A percentile compares a stretch with the other conserved stretches of the same genome.
phyloP scores from a whole-genome alignment of 345 rosid genomes.

The Pugionium dolabratum region DNA sequence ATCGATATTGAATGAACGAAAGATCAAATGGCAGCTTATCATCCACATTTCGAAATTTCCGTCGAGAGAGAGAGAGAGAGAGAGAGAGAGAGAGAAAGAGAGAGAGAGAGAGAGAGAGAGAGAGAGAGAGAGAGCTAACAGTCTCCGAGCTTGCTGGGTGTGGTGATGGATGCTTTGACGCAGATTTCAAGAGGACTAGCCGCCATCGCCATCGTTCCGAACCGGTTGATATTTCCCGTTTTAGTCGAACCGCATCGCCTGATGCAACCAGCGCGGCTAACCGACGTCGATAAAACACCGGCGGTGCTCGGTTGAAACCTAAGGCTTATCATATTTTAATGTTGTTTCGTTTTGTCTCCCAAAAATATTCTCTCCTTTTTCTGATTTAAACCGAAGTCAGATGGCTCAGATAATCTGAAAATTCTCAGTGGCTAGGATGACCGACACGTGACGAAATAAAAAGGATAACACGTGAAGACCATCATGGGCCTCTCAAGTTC shows the following conservation, averaged over 20 bases:
- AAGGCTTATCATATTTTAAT: constrained; percentile 51
- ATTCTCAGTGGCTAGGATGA: constrained; percentile 25
- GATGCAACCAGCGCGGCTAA: constrained; percentile 45
- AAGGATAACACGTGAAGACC: not conserved
- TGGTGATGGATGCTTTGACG: constrained; percentile 77
- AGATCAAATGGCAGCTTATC: constrained; percentile 8
- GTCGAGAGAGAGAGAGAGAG: not conserved
- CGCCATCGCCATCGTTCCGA: constrained; percentile 49
- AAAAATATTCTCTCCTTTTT: no score
- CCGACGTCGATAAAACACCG: constrained; percentile 49
- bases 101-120: constrained; percentile 8
- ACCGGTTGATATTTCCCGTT: constrained; percentile 32
- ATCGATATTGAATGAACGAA: constrained; percentile 15
- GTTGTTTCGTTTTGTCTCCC: no score
- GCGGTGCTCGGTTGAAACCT: constrained; percentile 52
- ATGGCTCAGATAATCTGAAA: constrained; percentile 18
- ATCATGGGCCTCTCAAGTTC: constrained; percentile 21
- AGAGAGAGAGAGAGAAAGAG: constrained; percentile 22
- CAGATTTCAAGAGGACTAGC: constrained; percentile 69
- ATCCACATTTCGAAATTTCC: constrained; percentile 23
- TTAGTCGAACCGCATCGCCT: constrained; percentile 17
- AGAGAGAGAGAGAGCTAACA: constrained; percentile 51
- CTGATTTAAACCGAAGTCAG: not conserved
- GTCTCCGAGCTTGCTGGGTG: constrained; percentile 82
- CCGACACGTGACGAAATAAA: constrained; percentile 30